Percentiles rank a stretch among this genome's conserved stretches.
These are phyloP conservation scores for Aspergillus versicolor DNA, from an alignment of 2,329 filamentous ascomycete genomes.

Conservation along the genomic window DNA sequence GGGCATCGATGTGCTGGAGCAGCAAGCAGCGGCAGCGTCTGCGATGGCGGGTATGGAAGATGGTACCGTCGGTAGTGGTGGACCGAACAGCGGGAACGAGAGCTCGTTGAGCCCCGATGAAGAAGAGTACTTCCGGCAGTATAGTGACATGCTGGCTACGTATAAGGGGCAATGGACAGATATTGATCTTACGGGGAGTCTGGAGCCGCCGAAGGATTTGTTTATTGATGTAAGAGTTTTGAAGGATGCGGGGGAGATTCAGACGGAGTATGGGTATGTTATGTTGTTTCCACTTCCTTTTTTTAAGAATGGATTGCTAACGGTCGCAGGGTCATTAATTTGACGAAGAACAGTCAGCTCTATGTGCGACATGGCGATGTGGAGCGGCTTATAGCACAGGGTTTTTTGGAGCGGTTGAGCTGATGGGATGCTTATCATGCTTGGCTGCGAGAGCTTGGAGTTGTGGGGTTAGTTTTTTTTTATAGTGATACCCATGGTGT, in stretches of 20 bases:
- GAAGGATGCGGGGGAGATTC: slow-evolving; percentile 96
- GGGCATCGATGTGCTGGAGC: slow-evolving; percentile 77
- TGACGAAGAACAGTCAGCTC: slow-evolving; percentile 98
- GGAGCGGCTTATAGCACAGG: slow-evolving; percentile 88
- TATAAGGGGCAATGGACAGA: slow-evolving; percentile 99
- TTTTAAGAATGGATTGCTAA: slow-evolving; percentile 10
- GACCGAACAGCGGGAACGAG: slow-evolving; percentile 41
- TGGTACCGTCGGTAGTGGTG: slow-evolving; percentile 2
- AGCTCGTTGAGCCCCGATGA: slow-evolving; percentile 92
- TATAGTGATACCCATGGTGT: slow-evolving; percentile 7
- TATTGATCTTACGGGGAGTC: slow-evolving; percentile 87
- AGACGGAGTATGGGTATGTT: slow-evolving; percentile 94
- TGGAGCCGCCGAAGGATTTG: slow-evolving; percentile 90
- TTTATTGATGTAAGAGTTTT: slow-evolving; percentile 96
- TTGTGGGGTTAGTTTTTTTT: neutral
- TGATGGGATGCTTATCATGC: slow-evolving; percentile 47
- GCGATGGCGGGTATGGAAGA: slow-evolving; percentile 28
- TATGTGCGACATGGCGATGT: slow-evolving; percentile 96
- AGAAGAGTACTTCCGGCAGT: slow-evolving; percentile 91
- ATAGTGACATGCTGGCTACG: slow-evolving; percentile 86
- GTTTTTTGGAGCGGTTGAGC: slow-evolving; percentile 86
- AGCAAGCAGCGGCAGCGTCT: slow-evolving; percentile 55
- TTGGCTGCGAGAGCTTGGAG: neutral
- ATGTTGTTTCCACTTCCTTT: slow-evolving; percentile 38
- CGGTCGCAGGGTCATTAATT: slow-evolving; percentile 73